Evolutionary conservation across 2,329 filamentous ascomycete genomes (phyloP).

Genomic region (Colletotrichum tabaci): DNA sequence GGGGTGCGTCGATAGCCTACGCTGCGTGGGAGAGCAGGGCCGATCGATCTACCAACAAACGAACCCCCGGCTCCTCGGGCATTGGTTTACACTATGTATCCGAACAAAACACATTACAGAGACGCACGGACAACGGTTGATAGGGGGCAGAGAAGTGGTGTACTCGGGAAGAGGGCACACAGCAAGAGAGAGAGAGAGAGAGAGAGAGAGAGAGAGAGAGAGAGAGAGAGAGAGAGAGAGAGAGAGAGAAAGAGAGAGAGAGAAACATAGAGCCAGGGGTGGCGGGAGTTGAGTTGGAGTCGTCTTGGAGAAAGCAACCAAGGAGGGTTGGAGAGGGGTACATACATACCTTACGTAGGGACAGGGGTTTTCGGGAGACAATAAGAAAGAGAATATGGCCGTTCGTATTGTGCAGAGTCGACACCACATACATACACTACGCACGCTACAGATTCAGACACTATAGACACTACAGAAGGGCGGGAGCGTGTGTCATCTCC

Average conservation of each 20-base stretch:
- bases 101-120: too few relatives aligned
- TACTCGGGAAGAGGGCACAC: too few relatives aligned
- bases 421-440: background rate
- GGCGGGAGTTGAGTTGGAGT: background rate
- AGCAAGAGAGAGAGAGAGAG: too few relatives aligned
- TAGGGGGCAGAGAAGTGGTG: background rate
- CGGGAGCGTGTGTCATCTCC: conserved; percentile 7
- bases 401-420: background rate
- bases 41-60: conserved; percentile 10
- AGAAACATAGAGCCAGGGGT: background rate
- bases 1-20: conserved; percentile 3
- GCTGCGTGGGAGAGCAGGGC: background rate
- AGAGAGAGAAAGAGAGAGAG: too few relatives aligned
- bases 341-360: background rate
- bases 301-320: background rate
- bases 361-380: background rate
- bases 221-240: too few relatives aligned
- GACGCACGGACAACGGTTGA: background rate
- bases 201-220: too few relatives aligned
- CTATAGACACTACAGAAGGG: background rate
- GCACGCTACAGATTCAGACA: too few relatives aligned
- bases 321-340: too few relatives aligned
- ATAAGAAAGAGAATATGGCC: background rate
- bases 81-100: too few relatives aligned
- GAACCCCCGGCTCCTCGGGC: background rate